Base-by-base conservation (phyloP, 768 basidiomycete genomes). In the Calvatia gigantea region DNA sequence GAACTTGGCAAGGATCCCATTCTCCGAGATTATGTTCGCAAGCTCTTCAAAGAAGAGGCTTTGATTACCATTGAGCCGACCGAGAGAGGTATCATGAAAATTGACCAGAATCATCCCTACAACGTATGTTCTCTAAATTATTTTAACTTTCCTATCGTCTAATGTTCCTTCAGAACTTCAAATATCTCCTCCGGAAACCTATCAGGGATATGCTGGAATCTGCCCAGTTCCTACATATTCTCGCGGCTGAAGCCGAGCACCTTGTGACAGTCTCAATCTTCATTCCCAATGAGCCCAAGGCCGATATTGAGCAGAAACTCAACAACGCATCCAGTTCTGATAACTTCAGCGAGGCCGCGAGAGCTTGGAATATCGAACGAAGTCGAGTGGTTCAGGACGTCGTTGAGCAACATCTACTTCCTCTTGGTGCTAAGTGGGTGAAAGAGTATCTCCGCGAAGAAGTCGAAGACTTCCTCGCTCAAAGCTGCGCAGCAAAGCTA, bases 1-100 rank as follows among this genome's bases (percentile, higher is more conserved):
- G 97, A 98, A 67, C 79, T 98, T 15, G 91, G 91, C 31, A 95
- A 91, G 66, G 96, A 99, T 67, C 96, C 96, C 11, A 73, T 93
- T 9, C 79, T 99, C 28, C 79, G 93, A 38, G 84, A 86, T 59
- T 79, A 85, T 54, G 84, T 93, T 48, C 84, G 97, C 49, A 78
- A 84, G 53, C 66, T 82, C 33, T 94, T 94, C 77, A 85, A 81
- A 64, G 75, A 78, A 11, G 83, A 87, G 58, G 96, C 88, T 2
- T 76, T 83, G 17, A 75, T 98, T 29, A 85, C 88, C 19, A 85
- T 95, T 14, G 76, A 79, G 45, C 94, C 96, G 0, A 98, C 96
- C 1, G 94, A 96, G 49, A 82, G 88, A 45, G 97, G 97, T 19
- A 72, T 84, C 41, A 70, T 73, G 14, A 91, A 91, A 67, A 89